phyloP scores from a whole-genome alignment of 2,329 filamentous ascomycete species.

The Paraconiothyrium sp. region DNA sequence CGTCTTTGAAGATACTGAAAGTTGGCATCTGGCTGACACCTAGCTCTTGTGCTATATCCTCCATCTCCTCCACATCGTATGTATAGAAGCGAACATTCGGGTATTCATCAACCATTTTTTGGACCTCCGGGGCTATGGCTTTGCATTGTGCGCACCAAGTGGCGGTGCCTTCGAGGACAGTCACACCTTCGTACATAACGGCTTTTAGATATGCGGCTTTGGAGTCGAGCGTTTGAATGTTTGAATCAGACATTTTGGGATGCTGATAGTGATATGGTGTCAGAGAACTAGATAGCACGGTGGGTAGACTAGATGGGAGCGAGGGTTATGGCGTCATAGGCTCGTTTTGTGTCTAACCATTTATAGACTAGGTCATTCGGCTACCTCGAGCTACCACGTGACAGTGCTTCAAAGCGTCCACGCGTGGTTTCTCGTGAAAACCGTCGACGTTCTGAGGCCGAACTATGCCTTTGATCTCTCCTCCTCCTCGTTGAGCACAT shows the following conservation, averaged over 20 bases:
- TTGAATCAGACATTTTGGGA: slow-evolving; percentile 14
- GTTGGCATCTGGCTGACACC: slow-evolving; percentile 40
- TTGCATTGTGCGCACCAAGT: slow-evolving; percentile 43
- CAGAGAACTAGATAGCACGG: not conserved
- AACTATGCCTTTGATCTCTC: not conserved
- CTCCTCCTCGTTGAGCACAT: not conserved
- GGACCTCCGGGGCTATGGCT: slow-evolving; percentile 38
- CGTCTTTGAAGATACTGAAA: slow-evolving; percentile 42
- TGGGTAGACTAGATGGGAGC: not conserved
- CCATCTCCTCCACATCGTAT: slow-evolving; percentile 42
- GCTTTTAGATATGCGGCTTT: slow-evolving; percentile 41
- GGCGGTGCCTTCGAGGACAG: slow-evolving; percentile 43
- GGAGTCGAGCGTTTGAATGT: slow-evolving; percentile 35
- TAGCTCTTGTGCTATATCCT: slow-evolving; percentile 43
- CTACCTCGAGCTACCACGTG: not conserved
- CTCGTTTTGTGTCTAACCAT: not conserved
- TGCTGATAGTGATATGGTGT: not conserved
- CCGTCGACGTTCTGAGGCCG: too few relatives aligned
- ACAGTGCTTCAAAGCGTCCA: not conserved
- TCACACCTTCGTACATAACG: slow-evolving; percentile 42
- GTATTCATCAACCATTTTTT: slow-evolving; percentile 36
- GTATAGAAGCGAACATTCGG: slow-evolving; percentile 39
- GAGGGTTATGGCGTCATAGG: not conserved
- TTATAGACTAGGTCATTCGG: not conserved
- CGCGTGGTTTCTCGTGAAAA: too few relatives aligned